Conservation (phyloP, 2,329 filamentous ascomycete species). For the Thielaviopsis euricoi region DNA sequence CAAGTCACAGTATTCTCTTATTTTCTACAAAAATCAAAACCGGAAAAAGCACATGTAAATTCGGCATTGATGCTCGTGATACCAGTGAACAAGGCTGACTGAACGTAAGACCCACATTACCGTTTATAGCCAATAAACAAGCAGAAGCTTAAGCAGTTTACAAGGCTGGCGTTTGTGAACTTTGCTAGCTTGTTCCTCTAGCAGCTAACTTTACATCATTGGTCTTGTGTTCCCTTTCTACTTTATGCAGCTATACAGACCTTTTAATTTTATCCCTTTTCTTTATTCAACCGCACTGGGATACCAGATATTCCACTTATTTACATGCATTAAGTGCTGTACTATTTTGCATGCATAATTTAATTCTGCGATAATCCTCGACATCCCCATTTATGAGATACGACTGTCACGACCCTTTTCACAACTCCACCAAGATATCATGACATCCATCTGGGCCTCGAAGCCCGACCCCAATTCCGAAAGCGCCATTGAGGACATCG, state of each 20-base stretch:
- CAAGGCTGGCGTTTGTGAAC: background rate
- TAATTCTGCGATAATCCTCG: background rate
- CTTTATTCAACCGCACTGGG: background rate
- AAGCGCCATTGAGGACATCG: constrained; percentile 5
- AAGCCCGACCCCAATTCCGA: constrained; percentile 3
- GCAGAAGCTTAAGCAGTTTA: background rate
- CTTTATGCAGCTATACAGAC: background rate
- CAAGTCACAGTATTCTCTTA: too few relatives aligned
- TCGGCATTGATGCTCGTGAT: background rate
- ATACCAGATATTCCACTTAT: background rate
- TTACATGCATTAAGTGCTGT: background rate
- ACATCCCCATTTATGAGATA: background rate
- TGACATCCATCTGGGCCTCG: constrained; percentile 7
- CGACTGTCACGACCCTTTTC: background rate
- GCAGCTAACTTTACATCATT: too few relatives aligned
- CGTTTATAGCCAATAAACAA: background rate
- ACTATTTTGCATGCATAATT: background rate
- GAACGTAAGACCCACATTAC: background rate
- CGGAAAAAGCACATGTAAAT: background rate
- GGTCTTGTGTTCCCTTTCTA: background rate
- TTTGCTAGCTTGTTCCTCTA: too few relatives aligned
- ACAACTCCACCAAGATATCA: background rate
- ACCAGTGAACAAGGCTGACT: background rate
- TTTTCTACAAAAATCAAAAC: background rate
- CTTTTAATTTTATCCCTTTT: background rate